Evolutionary conservation across 352 stramenopile genomes (phyloP).

Genomic region (Phytophthora podocarpi): DNA sequence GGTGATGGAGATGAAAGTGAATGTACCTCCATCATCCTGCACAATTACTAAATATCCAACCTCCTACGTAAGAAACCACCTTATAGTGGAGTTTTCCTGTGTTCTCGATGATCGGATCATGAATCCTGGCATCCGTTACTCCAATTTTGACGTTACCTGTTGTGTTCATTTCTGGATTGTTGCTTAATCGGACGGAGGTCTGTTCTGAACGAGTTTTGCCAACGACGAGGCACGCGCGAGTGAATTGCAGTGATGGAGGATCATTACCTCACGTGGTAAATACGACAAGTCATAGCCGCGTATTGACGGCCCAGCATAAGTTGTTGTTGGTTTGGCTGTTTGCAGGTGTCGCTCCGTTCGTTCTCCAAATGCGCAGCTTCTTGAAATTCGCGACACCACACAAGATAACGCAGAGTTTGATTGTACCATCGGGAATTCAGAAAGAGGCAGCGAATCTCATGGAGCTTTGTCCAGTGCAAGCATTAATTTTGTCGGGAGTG

Average conservation of each 20-base stretch:
- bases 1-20: slow-evolving; percentile 3
- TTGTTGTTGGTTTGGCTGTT: neutral
- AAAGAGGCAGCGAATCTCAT: neutral
- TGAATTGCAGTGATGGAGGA: neutral
- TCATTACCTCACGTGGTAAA: slow-evolving; percentile 7
- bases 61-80: no score
- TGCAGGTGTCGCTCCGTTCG: slow-evolving; percentile 1
- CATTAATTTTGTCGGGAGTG: neutral
- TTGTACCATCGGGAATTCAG: neutral
- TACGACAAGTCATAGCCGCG: neutral
- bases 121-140: slow-evolving; percentile 1
- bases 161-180: slow-evolving; percentile 1
- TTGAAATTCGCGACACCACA: no score
- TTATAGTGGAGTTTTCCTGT: no score
- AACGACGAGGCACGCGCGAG: slow-evolving; percentile 6
- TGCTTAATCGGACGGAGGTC: neutral
- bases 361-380: slow-evolving; percentile 8
- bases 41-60: no score
- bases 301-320: neutral
- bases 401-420: slow-evolving; percentile 4
- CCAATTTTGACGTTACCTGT: neutral
- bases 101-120: no score
- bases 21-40: slow-evolving; percentile 1
- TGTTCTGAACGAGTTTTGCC: neutral
- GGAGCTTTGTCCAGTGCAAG: slow-evolving; percentile 1